These are phyloP conservation scores for Aquilaria malaccensis DNA, from an alignment of 345 rosid genomes.

Conservation along the genomic window DNA sequence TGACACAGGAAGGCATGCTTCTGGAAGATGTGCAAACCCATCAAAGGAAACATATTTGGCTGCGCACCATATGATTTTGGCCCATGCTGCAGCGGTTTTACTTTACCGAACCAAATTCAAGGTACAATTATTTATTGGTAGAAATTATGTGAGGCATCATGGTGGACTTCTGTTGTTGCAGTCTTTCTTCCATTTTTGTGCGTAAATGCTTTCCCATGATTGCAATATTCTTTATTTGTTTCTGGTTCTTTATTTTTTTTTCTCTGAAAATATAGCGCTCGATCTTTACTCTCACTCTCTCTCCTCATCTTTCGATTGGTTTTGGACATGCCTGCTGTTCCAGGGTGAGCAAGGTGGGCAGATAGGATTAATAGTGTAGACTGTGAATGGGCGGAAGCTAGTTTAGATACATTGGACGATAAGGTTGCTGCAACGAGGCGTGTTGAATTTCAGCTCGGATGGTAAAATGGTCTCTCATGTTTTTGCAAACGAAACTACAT, in stretches of 20 bases:
- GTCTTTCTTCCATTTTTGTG: no score
- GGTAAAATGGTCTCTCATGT: conserved; percentile 31
- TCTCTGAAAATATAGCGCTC: no score
- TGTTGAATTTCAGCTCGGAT: conserved; percentile 82
- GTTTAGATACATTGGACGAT: conserved; percentile 46
- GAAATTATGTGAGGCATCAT: not conserved
- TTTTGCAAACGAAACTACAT: not conserved
- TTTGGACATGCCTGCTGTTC: not conserved
- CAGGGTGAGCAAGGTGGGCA: conserved; percentile 71
- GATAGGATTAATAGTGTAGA: conserved; percentile 68
- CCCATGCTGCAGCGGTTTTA: conserved; percentile 76
- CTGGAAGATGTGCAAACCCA: conserved; percentile 55
- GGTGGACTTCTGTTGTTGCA: no score
- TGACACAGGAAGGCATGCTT: conserved; percentile 47
- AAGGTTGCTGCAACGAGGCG: conserved; percentile 58
- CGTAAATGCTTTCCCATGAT: no score
- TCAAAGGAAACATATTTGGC: conserved; percentile 72
- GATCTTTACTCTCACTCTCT: no score
- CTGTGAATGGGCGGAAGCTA: conserved; percentile 73
- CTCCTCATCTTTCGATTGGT: not conserved
- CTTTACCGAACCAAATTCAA: conserved; percentile 53
- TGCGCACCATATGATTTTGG: conserved; percentile 70
- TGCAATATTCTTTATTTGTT: no score
- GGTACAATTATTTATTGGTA: conserved; percentile 27
- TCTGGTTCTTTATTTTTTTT: no score